These are phyloP conservation scores for Cladophialophora yegresii DNA, from an alignment of 2,329 filamentous ascomycete genomes.

Conservation along the genomic window DNA sequence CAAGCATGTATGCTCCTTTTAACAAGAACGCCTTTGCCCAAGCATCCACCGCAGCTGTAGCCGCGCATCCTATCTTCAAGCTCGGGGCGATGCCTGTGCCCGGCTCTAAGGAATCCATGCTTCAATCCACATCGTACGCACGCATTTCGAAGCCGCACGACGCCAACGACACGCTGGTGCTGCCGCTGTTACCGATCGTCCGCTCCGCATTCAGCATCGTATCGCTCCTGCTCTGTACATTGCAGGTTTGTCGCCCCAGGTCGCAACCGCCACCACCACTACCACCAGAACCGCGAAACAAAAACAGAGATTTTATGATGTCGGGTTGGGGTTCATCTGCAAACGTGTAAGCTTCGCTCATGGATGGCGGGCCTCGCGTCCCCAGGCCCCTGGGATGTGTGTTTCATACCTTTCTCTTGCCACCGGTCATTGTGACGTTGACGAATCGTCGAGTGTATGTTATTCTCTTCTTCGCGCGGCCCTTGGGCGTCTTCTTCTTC, in stretches of 20 bases:
- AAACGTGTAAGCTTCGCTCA: neutral
- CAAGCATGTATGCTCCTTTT: neutral
- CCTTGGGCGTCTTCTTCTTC: slow-evolving; percentile 97
- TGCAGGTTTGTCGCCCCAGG: neutral
- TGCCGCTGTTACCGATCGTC: neutral
- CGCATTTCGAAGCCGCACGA: neutral
- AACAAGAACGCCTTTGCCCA: slow-evolving; percentile 4
- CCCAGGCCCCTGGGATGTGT: neutral
- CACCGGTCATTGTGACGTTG: slow-evolving; percentile 94
- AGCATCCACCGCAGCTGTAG: neutral
- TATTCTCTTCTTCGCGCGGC: slow-evolving; percentile 94
- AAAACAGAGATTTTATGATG: slow-evolving; percentile 22
- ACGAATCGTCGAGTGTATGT: slow-evolving; percentile 97
- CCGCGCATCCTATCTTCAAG: slow-evolving; percentile 8
- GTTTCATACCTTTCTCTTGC: slow-evolving; percentile 87
- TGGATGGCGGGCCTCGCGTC: neutral
- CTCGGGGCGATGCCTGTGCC: neutral
- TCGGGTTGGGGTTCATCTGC: slow-evolving; percentile 36
- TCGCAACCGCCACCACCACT: neutral
- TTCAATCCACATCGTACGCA: neutral
- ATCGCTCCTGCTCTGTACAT: slow-evolving; percentile 3
- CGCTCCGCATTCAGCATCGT: neutral
- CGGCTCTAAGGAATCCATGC: slow-evolving; percentile 5
- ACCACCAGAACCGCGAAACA: neutral
- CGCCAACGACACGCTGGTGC: neutral